These are phyloP conservation scores for Aureobasidium leucospermi DNA, from an alignment of 2,329 filamentous ascomycete species.

Conservation along the genomic window DNA sequence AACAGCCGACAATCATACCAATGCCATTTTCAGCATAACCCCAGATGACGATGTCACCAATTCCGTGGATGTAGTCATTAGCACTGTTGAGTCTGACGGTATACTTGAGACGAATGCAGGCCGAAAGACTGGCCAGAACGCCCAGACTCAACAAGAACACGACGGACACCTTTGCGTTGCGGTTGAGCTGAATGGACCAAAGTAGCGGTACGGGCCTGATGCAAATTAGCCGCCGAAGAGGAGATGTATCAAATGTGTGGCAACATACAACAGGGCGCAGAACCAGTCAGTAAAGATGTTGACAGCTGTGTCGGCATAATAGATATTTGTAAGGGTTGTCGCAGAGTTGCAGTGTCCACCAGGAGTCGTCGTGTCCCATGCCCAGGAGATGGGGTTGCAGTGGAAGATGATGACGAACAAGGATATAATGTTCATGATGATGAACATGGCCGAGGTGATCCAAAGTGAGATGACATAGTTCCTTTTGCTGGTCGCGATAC, in stretches of 20 bases:
- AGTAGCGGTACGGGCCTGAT: constrained; percentile 34
- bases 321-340: constrained; percentile 25
- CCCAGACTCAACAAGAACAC: constrained; percentile 31
- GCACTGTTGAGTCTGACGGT: constrained; percentile 28
- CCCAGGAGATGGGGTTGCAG: constrained; percentile 27
- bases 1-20: constrained; percentile 29
- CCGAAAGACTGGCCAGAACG: constrained; percentile 27
- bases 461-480: constrained; percentile 25
- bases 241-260: neutral
- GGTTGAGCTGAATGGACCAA: constrained; percentile 36
- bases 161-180: constrained; percentile 33
- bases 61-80: constrained; percentile 24
- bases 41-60: constrained; percentile 31
- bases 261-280: constrained; percentile 26
- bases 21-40: constrained; percentile 32
- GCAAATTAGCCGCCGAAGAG: neutral
- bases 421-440: constrained; percentile 25
- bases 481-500: constrained; percentile 26
- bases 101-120: constrained; percentile 30
- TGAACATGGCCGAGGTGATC: constrained; percentile 25
- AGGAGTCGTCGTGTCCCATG: constrained; percentile 23
- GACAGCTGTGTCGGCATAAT: constrained; percentile 30
- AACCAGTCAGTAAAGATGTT: constrained; percentile 33
- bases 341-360: constrained; percentile 25
- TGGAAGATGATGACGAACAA: constrained; percentile 32